phyloP scores from a whole-genome alignment of 148 eudicot genomes.

The Camellia lanceoleosa region DNA sequence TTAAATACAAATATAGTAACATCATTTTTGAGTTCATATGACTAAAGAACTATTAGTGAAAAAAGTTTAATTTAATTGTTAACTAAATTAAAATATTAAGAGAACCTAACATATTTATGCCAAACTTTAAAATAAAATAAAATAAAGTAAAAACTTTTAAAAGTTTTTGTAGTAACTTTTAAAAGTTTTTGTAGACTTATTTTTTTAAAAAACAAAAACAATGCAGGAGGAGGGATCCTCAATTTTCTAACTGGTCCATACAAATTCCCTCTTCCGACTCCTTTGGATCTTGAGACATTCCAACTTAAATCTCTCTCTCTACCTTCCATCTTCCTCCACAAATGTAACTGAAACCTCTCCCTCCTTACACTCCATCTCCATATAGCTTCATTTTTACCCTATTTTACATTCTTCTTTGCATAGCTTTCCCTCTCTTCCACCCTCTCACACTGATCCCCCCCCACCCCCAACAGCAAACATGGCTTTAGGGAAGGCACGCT shows the following conservation, averaged over 20 bases:
- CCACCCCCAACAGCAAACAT: conserved; percentile 9
- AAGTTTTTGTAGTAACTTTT: too few species aligned
- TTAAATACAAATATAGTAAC: too few species aligned
- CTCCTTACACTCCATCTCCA: neutral
- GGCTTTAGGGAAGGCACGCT: conserved; percentile 33
- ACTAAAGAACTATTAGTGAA: too few species aligned
- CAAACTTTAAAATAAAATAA: too few species aligned
- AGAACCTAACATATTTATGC: too few species aligned
- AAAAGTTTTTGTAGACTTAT: too few species aligned
- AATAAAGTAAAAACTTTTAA: too few species aligned
- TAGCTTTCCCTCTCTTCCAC: neutral
- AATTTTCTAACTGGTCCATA: neutral
- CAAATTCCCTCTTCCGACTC: conserved; percentile 46
- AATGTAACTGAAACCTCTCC: conserved; percentile 24
- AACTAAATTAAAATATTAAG: too few species aligned
- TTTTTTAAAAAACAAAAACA: neutral
- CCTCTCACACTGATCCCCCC: neutral
- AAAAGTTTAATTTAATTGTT: too few species aligned
- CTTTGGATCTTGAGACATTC: conserved; percentile 12
- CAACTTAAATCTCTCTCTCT: conserved; percentile 10
- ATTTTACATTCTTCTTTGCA: neutral
- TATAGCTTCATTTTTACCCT: neutral
- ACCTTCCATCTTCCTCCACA: conserved; percentile 26
- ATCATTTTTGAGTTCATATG: too few species aligned
- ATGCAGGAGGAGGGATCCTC: neutral